These are phyloP conservation scores for Jimgerdemannia lactiflua DNA, from an alignment of 192 early-diverging fungal genomes.

Conservation along the genomic window DNA sequence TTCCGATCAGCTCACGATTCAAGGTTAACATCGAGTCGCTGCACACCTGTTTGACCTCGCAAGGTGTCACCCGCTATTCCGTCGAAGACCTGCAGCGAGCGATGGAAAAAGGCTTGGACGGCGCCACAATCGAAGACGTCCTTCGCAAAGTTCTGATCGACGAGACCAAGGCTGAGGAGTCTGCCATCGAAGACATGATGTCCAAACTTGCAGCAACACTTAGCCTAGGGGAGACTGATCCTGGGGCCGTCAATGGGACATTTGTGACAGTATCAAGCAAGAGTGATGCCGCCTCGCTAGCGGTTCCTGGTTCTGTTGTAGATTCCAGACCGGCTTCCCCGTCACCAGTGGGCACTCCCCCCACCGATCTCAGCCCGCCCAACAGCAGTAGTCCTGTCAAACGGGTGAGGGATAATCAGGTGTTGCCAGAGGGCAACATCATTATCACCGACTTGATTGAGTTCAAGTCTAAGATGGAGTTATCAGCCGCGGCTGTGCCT, in stretches of 20 bases:
- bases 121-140: conserved; percentile 17
- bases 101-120: conserved; percentile 21
- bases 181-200: conserved; percentile 22
- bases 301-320: background rate
- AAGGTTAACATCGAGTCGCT: conserved; percentile 37
- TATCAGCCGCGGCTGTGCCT: conserved; percentile 42
- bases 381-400: background rate
- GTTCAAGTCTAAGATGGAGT: conserved; percentile 46
- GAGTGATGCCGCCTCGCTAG: background rate
- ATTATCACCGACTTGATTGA: conserved; percentile 41
- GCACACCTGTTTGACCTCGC: conserved; percentile 29
- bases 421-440: conserved; percentile 32
- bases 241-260: background rate
- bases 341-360: background rate
- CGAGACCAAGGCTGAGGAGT: conserved; percentile 28
- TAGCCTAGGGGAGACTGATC: conserved; percentile 8
- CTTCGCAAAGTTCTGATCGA: conserved; percentile 26
- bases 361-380: background rate
- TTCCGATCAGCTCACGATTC: conserved; percentile 3
- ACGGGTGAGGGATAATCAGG: conserved; percentile 15
- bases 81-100: conserved; percentile 26
- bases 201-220: conserved; percentile 23
- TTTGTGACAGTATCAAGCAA: background rate
- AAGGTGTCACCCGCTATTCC: conserved; percentile 17
- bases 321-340: background rate